Percentiles rank a stretch among this genome's conserved stretches.
Evolutionary conservation across 495 filamentous ascomycete species (phyloP).

Genomic region (Niebla homalea): DNA sequence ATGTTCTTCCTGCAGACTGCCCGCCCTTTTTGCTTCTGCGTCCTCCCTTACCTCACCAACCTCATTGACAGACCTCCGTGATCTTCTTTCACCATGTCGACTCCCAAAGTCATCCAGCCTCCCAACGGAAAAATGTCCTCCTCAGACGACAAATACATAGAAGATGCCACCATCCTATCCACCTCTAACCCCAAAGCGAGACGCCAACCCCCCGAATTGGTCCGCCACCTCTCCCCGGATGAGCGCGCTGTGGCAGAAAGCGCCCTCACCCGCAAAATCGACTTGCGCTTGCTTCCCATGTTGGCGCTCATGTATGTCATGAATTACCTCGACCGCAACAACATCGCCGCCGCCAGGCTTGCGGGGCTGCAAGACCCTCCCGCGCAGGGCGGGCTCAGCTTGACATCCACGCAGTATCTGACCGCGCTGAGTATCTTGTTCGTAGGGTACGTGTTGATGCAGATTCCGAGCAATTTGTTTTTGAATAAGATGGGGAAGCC

Average conservation of each 20-base stretch:
- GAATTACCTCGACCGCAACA: slow-evolving; percentile 67
- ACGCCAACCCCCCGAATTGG: slow-evolving; percentile 35
- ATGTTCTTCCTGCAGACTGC: no score
- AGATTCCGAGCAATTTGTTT: slow-evolving; percentile 32
- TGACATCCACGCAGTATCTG: slow-evolving; percentile 38
- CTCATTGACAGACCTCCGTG: not conserved
- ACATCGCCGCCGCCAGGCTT: slow-evolving; percentile 39
- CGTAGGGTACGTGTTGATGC: slow-evolving; percentile 50
- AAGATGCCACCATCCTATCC: not conserved
- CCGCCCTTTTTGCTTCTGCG: not conserved
- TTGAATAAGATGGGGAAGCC: slow-evolving; percentile 41
- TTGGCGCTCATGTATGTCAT: slow-evolving; percentile 64
- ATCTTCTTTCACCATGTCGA: not conserved
- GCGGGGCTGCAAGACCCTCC: slow-evolving; percentile 33
- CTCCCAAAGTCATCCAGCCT: not conserved
- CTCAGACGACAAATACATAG: not conserved
- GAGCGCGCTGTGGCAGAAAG: slow-evolving; percentile 36
- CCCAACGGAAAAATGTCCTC: not conserved
- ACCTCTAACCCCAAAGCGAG: not conserved
- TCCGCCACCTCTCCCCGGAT: slow-evolving; percentile 34
- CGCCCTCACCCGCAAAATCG: slow-evolving; percentile 49
- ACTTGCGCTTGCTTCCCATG: slow-evolving; percentile 47
- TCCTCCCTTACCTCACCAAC: not conserved
- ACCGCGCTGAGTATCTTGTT: slow-evolving; percentile 58
- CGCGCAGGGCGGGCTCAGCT: slow-evolving; percentile 26